Base-by-base conservation (phyloP, 1,284 basidiomycete species). In the Ganoderma boninense region DNA sequence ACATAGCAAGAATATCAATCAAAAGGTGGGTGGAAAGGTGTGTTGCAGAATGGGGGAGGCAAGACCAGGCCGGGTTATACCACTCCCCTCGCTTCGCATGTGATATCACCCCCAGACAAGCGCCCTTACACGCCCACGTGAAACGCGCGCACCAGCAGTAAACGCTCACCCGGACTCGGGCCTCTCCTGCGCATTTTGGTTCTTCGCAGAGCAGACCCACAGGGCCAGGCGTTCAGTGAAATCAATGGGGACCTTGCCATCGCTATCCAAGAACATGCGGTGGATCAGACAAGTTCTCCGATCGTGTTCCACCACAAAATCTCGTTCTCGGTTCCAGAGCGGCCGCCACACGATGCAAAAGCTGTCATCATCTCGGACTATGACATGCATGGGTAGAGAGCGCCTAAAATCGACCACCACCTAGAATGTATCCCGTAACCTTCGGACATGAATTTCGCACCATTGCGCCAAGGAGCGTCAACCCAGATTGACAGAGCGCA, bases 1-100 rank as follows among this genome's bases (percentile, higher is more conserved):
- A 82, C 89, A 90, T 90, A 73, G 52, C 43, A 49, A 35, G 26
- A 38, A n/a, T 61, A 40, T 32, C 32, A 32, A 32, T 32, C 32
- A 32, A 32, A 32, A 32, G 42, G 23, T 61, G 44, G 54, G 61
- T 18, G 46, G 26, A 67, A 62, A 18, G 43, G 42, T 44, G 23
- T 7, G 52, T 42, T 16, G 57, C 64, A 35, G 38, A 43, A n/a
- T 29, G 26, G 26, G 7, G 44, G 65, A 38, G 38, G 0, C 32
- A 32, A 32, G 32, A 5, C 32, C 32, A 32, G 32, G 32, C 32
- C 32, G 32, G 32, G 71, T 69, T 65, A 65, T 71, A 72, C 52
- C 64, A 52, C 57, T 32, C 5, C 8, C n/a, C 23, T n/a, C 5
- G 32, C 26, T 18, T 40, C 42, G 23, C 73, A 74, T 73, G 73